Conservation (phyloP, 2,329 filamentous ascomycete genomes). For the Achaetomium macrosporum region DNA sequence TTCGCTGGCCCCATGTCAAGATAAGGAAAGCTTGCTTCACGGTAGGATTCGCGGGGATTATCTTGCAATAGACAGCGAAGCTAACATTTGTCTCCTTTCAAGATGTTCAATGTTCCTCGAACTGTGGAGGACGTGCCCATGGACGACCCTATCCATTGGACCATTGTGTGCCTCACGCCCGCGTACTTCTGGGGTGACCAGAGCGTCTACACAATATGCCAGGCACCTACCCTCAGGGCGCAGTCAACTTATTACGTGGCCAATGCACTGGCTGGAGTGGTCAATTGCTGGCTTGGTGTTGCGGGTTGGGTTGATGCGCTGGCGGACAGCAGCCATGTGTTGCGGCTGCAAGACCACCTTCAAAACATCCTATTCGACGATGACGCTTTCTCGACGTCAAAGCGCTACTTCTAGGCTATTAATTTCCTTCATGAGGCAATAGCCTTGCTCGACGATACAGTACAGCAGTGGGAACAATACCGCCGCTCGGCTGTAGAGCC, state of each 20-base stretch:
- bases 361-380: constrained; percentile 4
- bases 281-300: background rate
- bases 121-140: background rate
- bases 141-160: background rate
- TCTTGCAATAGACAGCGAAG: background rate
- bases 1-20: background rate
- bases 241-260: background rate
- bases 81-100: background rate
- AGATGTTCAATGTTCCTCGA: background rate
- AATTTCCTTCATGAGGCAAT: background rate
- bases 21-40: background rate
- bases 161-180: background rate
- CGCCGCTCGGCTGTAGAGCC: background rate
- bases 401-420: constrained; percentile 2
- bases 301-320: background rate
- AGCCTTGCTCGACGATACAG: background rate
- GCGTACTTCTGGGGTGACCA: background rate
- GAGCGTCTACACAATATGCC: background rate
- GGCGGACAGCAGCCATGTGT: background rate
- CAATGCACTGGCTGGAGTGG: background rate
- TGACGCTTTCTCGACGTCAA: constrained; percentile 3
- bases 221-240: background rate
- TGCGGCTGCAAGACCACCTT: background rate
- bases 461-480: background rate
- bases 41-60: background rate